Conservation (phyloP, 192 early-diverging fungal species). For the Dissophora ornata region DNA sequence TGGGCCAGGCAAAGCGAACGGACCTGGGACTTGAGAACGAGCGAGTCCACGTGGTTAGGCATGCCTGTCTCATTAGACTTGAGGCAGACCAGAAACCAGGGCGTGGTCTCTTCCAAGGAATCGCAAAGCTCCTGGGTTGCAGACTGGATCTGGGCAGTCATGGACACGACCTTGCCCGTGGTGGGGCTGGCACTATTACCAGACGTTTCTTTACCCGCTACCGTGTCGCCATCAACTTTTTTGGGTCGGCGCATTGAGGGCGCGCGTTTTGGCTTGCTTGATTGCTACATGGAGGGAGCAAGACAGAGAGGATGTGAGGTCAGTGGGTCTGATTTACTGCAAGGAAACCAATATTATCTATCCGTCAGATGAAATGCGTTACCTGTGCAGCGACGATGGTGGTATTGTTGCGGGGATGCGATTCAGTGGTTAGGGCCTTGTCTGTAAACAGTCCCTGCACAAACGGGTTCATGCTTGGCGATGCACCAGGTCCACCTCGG, state of each 20-base stretch:
- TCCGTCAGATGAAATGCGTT: too few relatives aligned
- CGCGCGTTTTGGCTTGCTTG: constrained; percentile 72
- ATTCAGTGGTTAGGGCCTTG: constrained; percentile 76
- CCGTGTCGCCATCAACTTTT: constrained; percentile 38
- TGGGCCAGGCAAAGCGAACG: constrained; percentile 74
- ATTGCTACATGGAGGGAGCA: constrained; percentile 50
- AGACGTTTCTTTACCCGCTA: constrained; percentile 12
- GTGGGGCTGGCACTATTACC: constrained; percentile 1
- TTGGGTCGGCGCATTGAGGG: constrained; percentile 72
- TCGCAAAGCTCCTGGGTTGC: constrained; percentile 75
- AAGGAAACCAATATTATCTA: too few relatives aligned
- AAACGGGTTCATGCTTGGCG: constrained; percentile 77
- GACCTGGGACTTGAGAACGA: constrained; percentile 78
- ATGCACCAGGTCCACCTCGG: constrained; percentile 74
- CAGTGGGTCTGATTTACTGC: too few relatives aligned
- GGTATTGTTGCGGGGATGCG: constrained; percentile 83
- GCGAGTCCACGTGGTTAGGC: constrained; percentile 74
- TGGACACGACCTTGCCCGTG: constrained; percentile 63
- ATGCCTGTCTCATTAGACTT: constrained; percentile 74
- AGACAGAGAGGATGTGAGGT: not conserved
- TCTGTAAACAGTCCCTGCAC: constrained; percentile 82
- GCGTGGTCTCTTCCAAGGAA: constrained; percentile 79
- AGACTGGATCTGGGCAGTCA: constrained; percentile 75
- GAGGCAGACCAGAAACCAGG: constrained; percentile 85
- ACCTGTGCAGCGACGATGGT: constrained; percentile 83